These are phyloP conservation scores for Phytophthora macrochlamydospora DNA, from an alignment of 352 stramenopile genomes.

Conservation along the genomic window DNA sequence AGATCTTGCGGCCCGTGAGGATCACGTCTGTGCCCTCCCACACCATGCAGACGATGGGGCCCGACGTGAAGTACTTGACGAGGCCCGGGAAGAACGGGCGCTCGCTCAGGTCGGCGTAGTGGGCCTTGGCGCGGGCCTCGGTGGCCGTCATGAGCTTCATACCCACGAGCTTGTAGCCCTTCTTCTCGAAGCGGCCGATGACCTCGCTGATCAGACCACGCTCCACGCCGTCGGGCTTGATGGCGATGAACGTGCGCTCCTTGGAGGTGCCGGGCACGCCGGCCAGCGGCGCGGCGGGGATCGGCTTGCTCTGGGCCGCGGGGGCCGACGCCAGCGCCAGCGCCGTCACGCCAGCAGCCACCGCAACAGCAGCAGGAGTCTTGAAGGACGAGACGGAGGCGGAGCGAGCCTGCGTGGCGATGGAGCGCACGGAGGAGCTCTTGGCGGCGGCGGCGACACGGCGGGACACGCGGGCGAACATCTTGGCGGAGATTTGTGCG, in stretches of 20 bases:
- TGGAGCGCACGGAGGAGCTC: slow-evolving; percentile 53
- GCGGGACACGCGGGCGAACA: slow-evolving; percentile 75
- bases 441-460: slow-evolving; percentile 70
- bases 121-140: slow-evolving; percentile 87
- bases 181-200: slow-evolving; percentile 95
- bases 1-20: slow-evolving; percentile 94
- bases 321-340: slow-evolving; percentile 52
- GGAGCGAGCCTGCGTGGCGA: slow-evolving; percentile 60
- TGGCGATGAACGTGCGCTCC: slow-evolving; percentile 95
- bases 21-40: slow-evolving; percentile 95
- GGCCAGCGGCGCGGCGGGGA: slow-evolving; percentile 55
- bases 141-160: slow-evolving; percentile 95
- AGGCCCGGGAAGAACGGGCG: slow-evolving; percentile 94
- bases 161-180: slow-evolving; percentile 95
- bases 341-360: slow-evolving; percentile 52
- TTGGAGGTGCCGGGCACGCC: slow-evolving; percentile 91
- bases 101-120: slow-evolving; percentile 94
- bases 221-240: slow-evolving; percentile 96
- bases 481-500: slow-evolving; percentile 34
- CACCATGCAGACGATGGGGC: slow-evolving; percentile 96
- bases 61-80: slow-evolving; percentile 92
- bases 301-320: slow-evolving; percentile 51
- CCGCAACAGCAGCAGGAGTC: slow-evolving; percentile 30
- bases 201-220: slow-evolving; percentile 94
- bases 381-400: slow-evolving; percentile 39